A percentile compares a stretch with the other conserved stretches of the same genome.
These are phyloP conservation scores for Striga asiatica DNA, from an alignment of 257 asterid genomes.

Conservation along the genomic window DNA sequence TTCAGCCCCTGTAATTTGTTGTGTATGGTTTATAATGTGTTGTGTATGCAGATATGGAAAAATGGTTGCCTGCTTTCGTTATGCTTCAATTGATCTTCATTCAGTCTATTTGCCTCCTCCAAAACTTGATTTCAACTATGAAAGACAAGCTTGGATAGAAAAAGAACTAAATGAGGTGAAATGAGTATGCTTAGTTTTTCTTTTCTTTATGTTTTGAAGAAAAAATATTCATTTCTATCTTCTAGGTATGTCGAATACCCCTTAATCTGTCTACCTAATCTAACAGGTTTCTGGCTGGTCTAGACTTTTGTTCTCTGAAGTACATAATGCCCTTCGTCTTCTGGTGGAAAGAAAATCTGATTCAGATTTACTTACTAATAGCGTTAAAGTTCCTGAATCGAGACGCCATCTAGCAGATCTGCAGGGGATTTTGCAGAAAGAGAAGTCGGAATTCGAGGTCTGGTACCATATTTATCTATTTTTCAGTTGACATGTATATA, in stretches of 20 bases:
- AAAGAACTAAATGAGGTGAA: constrained; percentile 60
- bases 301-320: constrained; percentile 72
- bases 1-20: no score
- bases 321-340: constrained; percentile 46
- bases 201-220: no score
- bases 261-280: constrained; percentile 5
- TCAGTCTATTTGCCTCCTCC: constrained; percentile 76
- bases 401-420: constrained; percentile 48
- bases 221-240: background rate
- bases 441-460: constrained; percentile 79
- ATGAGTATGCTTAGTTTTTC: background rate
- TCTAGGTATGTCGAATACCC: constrained; percentile 3
- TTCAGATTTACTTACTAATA: constrained; percentile 13
- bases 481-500: background rate
- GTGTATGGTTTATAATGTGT: no score
- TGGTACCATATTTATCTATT: constrained; percentile 13
- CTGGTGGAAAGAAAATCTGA: constrained; percentile 41
- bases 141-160: constrained; percentile 57
- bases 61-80: constrained; percentile 74
- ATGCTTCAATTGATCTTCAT: constrained; percentile 65
- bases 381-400: constrained; percentile 31
- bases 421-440: constrained; percentile 64
- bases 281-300: constrained; percentile 59
- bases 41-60: constrained; percentile 60
- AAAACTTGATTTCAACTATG: constrained; percentile 55